Evolutionary conservation across 2,329 filamentous ascomycete species (phyloP), one percentile per base, ranked within the genome.

Genomic region (Pseudogymnoascus sp.): DNA sequence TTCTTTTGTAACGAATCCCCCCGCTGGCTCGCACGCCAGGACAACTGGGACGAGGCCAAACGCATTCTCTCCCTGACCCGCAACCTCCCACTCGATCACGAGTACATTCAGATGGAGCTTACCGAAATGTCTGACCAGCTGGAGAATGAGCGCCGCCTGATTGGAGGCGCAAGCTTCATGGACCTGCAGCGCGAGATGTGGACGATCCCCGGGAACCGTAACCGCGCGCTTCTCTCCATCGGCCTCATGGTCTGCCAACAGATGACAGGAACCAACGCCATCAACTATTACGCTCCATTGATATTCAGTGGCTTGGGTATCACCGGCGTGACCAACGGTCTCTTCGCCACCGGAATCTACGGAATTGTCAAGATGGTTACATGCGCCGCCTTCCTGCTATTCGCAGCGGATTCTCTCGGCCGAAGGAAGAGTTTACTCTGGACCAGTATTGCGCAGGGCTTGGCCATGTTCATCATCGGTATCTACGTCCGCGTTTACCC

Each of bases 321-420:
- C 67, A 72, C 71, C 4, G 78, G 78, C 11, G 84, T 80, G 5
- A 72, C 80, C 39, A 79, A 82, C 41, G 83, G 82, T 16, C 82
- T 91, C 23, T 89, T 91, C 71, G 87, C 88, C 4, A 90, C 88
- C 0, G 88, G 88, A 41, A 82, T 91, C 66, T 91, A 90, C 70
- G 88, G 88, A 25, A 80, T 90, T 61, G 83, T 89, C 62, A 91
- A 91, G 73, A 85, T 87, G 74, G 74, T 79, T 8, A 82, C 84
- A 39, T 89, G 85, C 69, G 78, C 81, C 4, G 70, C 79, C 61
- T 91, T 90, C 77, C 78, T 91, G 25, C 70, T 87, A 66, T 86
- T 89, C 67, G 81, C 83, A 12, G 86, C 85, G 64, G 88, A 91
- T 71, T 86, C 85, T 1, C 82, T 91, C 1, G 88, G 88, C 22